These are phyloP conservation scores for Solidago caesia DNA, from an alignment of 129 eudicot genomes.

Conservation along the genomic window DNA sequence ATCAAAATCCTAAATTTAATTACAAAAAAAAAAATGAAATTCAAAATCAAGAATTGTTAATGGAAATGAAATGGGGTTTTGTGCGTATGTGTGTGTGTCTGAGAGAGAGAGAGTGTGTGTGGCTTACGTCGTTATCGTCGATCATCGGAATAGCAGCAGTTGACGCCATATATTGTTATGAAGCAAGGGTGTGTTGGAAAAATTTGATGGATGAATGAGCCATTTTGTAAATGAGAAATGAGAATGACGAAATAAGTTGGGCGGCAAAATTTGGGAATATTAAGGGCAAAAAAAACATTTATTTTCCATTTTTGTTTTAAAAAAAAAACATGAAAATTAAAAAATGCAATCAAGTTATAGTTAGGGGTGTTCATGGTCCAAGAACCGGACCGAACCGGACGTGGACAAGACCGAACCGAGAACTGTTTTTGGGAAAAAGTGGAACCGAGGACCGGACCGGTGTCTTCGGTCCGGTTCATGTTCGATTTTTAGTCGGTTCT, in stretches of 20 bases:
- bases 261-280: constrained; percentile 7
- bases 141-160: background rate
- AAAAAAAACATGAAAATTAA: too few species aligned
- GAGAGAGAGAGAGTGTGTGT: background rate
- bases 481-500: too few species aligned
- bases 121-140: constrained; percentile 33
- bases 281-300: too few species aligned
- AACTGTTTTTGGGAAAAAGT: too few species aligned
- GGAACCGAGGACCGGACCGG: too few species aligned
- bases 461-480: too few species aligned
- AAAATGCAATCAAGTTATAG: too few species aligned
- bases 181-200: background rate
- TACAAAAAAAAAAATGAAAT: background rate
- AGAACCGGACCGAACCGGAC: too few species aligned
- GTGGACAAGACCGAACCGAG: too few species aligned
- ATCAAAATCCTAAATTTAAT: constrained; percentile 54
- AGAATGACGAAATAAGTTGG: background rate
- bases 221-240: background rate
- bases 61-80: constrained; percentile 1
- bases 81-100: background rate
- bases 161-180: background rate
- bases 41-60: background rate
- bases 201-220: background rate
- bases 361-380: too few species aligned
- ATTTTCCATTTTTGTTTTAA: too few species aligned